Evolutionary conservation across 2,329 filamentous ascomycete species (phyloP).

Genomic region (Sporothrix luriei): DNA sequence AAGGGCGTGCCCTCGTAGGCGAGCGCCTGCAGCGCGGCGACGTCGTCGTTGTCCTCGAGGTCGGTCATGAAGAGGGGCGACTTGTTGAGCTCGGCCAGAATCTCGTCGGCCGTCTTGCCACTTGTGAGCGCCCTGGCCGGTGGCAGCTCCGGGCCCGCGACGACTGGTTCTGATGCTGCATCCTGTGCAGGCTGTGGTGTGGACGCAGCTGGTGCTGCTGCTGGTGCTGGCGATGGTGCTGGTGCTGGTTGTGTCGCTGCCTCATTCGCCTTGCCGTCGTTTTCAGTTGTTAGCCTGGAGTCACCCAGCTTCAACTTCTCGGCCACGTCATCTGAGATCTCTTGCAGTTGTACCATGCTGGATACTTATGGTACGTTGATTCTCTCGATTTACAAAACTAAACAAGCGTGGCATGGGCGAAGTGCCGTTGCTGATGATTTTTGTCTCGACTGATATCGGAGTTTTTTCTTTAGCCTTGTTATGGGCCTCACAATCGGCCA

Average conservation of each 20-base stretch:
- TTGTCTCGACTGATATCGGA: background rate
- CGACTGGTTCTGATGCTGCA: constrained; percentile 1
- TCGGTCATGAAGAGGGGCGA: constrained; percentile 95
- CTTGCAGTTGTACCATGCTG: constrained; percentile 35
- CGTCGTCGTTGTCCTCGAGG: constrained; percentile 78
- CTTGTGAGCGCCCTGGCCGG: constrained; percentile 47
- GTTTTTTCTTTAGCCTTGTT: constrained; percentile 15
- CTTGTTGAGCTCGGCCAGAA: constrained; percentile 60
- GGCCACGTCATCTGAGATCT: constrained; percentile 34
- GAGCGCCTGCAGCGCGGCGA: constrained; percentile 85
- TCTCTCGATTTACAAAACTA: background rate
- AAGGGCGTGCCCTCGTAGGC: constrained; percentile 89
- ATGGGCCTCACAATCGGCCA: constrained; percentile 23
- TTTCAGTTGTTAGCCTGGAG: background rate
- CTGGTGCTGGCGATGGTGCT: background rate
- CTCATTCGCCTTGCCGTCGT: background rate
- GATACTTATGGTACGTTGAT: background rate
- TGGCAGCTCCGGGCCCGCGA: constrained; percentile 49
- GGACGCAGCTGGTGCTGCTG: background rate
- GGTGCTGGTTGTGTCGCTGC: background rate
- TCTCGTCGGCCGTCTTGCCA: constrained; percentile 58
- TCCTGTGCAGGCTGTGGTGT: constrained; percentile 8
- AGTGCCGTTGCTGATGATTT: background rate
- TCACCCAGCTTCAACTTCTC: constrained; percentile 32
- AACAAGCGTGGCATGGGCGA: background rate